phyloP scores from a whole-genome alignment of 345 rosid species.

The Eucalyptus cladocalyx region DNA sequence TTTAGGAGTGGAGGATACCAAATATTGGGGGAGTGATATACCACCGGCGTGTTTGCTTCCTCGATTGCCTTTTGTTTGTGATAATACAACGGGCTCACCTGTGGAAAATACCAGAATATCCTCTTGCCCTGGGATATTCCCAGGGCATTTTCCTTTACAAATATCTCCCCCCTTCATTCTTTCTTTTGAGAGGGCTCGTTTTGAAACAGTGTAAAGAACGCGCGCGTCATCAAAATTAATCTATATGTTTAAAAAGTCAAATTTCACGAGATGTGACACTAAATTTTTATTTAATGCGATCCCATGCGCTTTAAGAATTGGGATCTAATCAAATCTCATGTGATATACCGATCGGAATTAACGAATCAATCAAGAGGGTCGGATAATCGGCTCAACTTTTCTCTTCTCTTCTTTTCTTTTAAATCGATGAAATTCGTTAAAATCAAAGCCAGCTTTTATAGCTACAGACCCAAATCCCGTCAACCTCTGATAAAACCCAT shows the following conservation, averaged over 20 bases:
- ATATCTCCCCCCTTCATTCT: not conserved
- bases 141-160: not conserved
- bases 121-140: not conserved
- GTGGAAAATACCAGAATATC: not conserved
- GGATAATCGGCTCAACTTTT: not conserved
- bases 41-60: not conserved
- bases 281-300: not conserved
- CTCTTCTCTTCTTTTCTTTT: not conserved
- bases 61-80: not conserved
- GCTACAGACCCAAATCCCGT: not conserved
- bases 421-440: not conserved
- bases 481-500: not conserved
- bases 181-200: not conserved
- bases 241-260: not conserved
- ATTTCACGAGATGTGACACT: no score
- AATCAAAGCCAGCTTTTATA: not conserved
- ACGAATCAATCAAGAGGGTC: not conserved
- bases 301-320: rapidly evolving
- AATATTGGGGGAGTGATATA: not conserved
- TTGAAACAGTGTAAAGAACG: not conserved
- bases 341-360: not conserved
- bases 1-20: not conserved
- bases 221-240: not conserved
- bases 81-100: not conserved
- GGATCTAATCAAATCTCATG: not conserved